Evolutionary conservation across 2,329 filamentous ascomycete genomes (phyloP).

Genomic region (Hypoxylon sp.): DNA sequence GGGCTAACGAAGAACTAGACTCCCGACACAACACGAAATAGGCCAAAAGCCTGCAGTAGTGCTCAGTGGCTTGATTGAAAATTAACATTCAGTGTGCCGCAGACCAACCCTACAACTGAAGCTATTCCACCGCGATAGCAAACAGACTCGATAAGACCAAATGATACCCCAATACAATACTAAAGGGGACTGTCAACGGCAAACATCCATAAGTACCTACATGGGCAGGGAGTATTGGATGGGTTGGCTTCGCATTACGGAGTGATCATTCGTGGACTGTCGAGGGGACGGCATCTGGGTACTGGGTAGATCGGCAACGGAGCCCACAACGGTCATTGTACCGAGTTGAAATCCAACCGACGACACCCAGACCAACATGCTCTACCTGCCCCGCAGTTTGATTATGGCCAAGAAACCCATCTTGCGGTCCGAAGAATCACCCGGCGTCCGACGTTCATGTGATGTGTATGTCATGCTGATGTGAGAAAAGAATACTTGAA

Average conservation of each 20-base stretch:
- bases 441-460: conserved; percentile 26
- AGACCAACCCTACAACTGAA: not conserved
- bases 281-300: conserved; percentile 4
- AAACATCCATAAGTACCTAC: not conserved
- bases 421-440: conserved; percentile 12
- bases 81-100: not conserved
- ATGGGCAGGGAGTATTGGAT: not conserved
- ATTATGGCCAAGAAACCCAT: conserved; percentile 14
- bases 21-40: conserved; percentile 3
- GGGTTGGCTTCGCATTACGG: not conserved
- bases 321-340: conserved; percentile 9
- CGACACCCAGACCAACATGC: not conserved
- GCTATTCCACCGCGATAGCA: not conserved
- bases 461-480: conserved; percentile 16
- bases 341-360: conserved; percentile 14
- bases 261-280: not conserved
- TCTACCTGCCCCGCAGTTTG: conserved; percentile 25
- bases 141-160: conserved; percentile 1
- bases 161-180: conserved; percentile 1
- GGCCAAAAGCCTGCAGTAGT: conserved; percentile 2
- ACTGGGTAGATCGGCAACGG: conserved; percentile 21
- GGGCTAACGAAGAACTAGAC: conserved; percentile 20
- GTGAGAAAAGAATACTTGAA: not conserved
- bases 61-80: conserved; percentile 1
- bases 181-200: not conserved